phyloP scores from a whole-genome alignment of 1,284 basidiomycete genomes.

The Pterulicium gracile region DNA sequence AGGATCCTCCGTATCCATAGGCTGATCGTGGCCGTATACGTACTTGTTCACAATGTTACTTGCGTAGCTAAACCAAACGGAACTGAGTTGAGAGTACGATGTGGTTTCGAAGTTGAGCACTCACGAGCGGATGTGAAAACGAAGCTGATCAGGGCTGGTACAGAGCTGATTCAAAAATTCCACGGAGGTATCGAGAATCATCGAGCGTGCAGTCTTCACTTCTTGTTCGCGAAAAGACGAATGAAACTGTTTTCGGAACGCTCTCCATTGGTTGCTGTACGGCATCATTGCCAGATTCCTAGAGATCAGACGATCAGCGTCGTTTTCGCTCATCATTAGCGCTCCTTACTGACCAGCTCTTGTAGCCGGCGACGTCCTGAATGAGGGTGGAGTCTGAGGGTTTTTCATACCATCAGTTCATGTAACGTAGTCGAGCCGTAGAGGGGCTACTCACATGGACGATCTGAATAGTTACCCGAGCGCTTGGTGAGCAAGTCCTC shows the following conservation, averaged over 20 bases:
- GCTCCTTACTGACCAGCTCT: too few relatives aligned
- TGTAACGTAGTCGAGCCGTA: not conserved
- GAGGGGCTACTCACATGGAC: constrained; percentile 25
- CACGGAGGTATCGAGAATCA: not conserved
- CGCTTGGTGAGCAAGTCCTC: constrained; percentile 57
- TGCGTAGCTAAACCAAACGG: not conserved
- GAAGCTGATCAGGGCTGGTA: not conserved
- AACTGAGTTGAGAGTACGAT: too few relatives aligned
- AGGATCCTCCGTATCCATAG: not conserved
- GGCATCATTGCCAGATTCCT: not conserved
- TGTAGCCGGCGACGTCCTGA: not conserved
- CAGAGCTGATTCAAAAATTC: not conserved
- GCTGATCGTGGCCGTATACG: not conserved
- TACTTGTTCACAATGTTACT: not conserved
- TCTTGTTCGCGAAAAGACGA: not conserved
- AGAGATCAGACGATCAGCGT: not conserved
- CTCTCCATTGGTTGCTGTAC: not conserved
- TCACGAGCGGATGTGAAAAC: not conserved
- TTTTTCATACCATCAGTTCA: not conserved
- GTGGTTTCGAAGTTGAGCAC: too few relatives aligned
- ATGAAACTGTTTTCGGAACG: not conserved
- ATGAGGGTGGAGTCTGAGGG: not conserved
- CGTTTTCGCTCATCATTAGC: not conserved
- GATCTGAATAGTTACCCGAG: constrained; percentile 62
- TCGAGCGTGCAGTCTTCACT: not conserved